These are phyloP conservation scores for Colletotrichum eleusines DNA, from an alignment of 2,329 filamentous ascomycete species.

Conservation along the genomic window DNA sequence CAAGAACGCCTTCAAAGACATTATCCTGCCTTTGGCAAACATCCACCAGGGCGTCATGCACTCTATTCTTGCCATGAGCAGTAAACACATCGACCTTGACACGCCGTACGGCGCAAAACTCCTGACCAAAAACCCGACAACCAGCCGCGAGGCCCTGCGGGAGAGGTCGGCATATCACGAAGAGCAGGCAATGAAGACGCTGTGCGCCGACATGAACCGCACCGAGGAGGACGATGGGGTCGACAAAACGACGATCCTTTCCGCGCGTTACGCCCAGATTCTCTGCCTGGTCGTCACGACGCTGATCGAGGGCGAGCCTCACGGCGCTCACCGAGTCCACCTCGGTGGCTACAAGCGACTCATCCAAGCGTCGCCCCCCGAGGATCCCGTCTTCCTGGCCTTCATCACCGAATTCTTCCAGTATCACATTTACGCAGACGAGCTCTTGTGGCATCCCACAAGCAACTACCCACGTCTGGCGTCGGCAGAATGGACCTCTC, in stretches of 20 bases:
- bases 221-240: slow-evolving; percentile 57
- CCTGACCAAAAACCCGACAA: slow-evolving; percentile 61
- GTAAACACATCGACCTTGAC: slow-evolving; percentile 77
- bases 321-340: slow-evolving; percentile 83
- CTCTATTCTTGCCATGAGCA: slow-evolving; percentile 85
- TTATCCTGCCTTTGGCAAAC: slow-evolving; percentile 84
- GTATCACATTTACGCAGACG: slow-evolving; percentile 80
- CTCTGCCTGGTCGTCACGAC: slow-evolving; percentile 71
- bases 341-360: slow-evolving; percentile 81
- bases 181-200: slow-evolving; percentile 64
- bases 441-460: slow-evolving; percentile 65
- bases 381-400: slow-evolving; percentile 73
- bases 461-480: slow-evolving; percentile 53
- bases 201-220: slow-evolving; percentile 60
- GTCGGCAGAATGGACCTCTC: slow-evolving; percentile 59
- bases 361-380: slow-evolving; percentile 70
- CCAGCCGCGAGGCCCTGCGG: slow-evolving; percentile 60
- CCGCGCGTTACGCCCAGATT: slow-evolving; percentile 72
- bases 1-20: slow-evolving; percentile 87
- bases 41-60: slow-evolving; percentile 89
- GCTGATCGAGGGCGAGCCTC: slow-evolving; percentile 65
- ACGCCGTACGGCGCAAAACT: slow-evolving; percentile 68
- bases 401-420: slow-evolving; percentile 85
- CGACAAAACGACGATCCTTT: slow-evolving; percentile 61
- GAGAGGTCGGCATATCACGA: slow-evolving; percentile 68